A percentile compares a stretch with the other conserved stretches of the same genome.
Evolutionary conservation across 176 grass and related monocot genomes (phyloP).

Genomic region (Oryza coarctata): DNA sequence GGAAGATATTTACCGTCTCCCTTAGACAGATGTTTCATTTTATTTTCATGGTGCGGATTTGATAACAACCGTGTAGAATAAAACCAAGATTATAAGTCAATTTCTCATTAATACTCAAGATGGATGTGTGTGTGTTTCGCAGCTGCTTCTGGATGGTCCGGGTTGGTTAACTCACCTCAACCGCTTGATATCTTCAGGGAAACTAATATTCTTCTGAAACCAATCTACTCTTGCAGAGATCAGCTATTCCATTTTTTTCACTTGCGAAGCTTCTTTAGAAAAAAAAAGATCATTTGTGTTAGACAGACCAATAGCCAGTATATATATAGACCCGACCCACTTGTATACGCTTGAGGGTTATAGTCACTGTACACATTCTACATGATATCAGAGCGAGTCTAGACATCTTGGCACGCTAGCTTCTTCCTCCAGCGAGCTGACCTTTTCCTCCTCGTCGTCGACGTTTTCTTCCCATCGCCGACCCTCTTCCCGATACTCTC

Average conservation of each 20-base stretch:
- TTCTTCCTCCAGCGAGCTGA: too few relatives aligned
- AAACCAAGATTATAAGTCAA: not conserved
- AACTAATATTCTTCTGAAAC: not conserved
- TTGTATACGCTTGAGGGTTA: too few relatives aligned
- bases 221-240: not conserved
- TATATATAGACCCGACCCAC: too few relatives aligned
- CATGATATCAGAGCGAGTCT: too few relatives aligned
- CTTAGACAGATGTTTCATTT: not conserved
- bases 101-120: not conserved
- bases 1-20: not conserved
- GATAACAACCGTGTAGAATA: not conserved
- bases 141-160: slow-evolving; percentile 9
- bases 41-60: not conserved
- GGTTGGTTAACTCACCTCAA: slow-evolving; percentile 37
- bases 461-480: too few relatives aligned
- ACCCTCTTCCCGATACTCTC: too few relatives aligned
- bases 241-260: slow-evolving; percentile 6
- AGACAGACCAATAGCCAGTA: too few relatives aligned
- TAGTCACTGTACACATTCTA: too few relatives aligned
- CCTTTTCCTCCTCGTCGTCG: too few relatives aligned
- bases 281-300: not conserved
- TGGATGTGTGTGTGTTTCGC: not conserved
- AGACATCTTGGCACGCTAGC: too few relatives aligned
- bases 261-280: not conserved
- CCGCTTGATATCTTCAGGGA: slow-evolving; percentile 7